Conservation (phyloP, 345 rosid species). For the Lepidium aucheri region DNA sequence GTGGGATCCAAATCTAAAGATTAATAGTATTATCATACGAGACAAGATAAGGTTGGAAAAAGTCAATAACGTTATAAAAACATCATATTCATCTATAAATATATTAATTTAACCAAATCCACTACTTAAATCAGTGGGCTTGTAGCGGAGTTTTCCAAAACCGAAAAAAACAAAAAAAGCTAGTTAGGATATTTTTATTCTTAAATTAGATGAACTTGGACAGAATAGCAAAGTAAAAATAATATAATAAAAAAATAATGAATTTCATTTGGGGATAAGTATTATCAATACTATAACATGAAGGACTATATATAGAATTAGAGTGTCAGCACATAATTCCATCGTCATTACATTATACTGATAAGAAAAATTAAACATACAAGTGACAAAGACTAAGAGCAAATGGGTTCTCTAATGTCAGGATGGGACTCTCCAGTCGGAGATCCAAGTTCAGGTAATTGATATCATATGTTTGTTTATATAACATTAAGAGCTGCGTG, state of each 20-base stretch:
- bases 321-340: neutral
- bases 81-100: neutral
- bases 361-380: neutral
- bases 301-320: conserved; percentile 12
- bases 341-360: neutral
- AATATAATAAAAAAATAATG: neutral
- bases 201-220: neutral
- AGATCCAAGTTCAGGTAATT: conserved; percentile 48
- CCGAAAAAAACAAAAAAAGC: neutral
- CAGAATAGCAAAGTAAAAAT: neutral
- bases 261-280: conserved; percentile 1
- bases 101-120: neutral
- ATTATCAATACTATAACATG: neutral
- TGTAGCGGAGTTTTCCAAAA: neutral
- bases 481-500: neutral
- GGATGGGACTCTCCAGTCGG: conserved; percentile 78
- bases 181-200: neutral
- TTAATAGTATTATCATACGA: neutral
- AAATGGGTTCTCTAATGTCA: conserved; percentile 94
- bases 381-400: neutral
- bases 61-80: neutral
- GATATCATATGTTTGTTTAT: neutral
- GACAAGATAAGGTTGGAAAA: conserved; percentile 1
- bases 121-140: conserved; percentile 18
- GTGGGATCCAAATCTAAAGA: neutral